These are phyloP conservation scores for Phytophthora niederhauseri DNA, from an alignment of 352 stramenopile genomes.

Conservation along the genomic window DNA sequence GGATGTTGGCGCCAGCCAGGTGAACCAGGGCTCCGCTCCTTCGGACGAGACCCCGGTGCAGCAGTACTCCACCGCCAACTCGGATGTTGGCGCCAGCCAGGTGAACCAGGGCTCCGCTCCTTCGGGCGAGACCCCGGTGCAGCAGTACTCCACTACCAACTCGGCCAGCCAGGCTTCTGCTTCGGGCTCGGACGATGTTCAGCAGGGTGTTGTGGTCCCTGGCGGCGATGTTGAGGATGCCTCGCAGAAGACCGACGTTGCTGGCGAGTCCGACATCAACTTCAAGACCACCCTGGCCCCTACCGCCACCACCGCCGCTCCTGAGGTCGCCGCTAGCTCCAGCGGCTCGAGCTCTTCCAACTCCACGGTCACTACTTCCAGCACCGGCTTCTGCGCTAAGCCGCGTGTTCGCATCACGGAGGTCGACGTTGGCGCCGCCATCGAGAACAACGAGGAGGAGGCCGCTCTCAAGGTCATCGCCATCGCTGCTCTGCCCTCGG, in stretches of 20 bases:
- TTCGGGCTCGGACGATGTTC: conserved; percentile 9
- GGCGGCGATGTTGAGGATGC: not conserved
- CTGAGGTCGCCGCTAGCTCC: conserved; percentile 8
- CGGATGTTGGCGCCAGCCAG: conserved; percentile 16
- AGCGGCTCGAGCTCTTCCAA: conserved; percentile 12
- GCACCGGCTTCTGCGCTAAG: conserved; percentile 44
- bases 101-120: conserved; percentile 2
- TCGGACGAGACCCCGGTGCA: not conserved
- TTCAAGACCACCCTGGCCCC: conserved; percentile 13
- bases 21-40: conserved; percentile 4
- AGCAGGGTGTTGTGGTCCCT: conserved; percentile 20
- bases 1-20: conserved; percentile 4
- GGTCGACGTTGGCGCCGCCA: conserved; percentile 41
- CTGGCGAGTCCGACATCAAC: conserved; percentile 13
- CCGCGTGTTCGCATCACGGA: conserved; percentile 44
- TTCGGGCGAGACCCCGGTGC: not conserved
- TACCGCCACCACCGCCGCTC: conserved; percentile 4
- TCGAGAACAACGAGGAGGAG: conserved; percentile 52
- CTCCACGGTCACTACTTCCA: conserved; percentile 15
- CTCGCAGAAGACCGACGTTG: conserved; percentile 14
- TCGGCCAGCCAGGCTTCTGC: conserved; percentile 17
- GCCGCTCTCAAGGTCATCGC: conserved; percentile 50
- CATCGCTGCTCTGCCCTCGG: conserved; percentile 46
- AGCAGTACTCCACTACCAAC: conserved; percentile 6
- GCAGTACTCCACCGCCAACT: conserved; percentile 10